Conservation (phyloP, 23 red algal species). For the Gracilaria caudata region DNA sequence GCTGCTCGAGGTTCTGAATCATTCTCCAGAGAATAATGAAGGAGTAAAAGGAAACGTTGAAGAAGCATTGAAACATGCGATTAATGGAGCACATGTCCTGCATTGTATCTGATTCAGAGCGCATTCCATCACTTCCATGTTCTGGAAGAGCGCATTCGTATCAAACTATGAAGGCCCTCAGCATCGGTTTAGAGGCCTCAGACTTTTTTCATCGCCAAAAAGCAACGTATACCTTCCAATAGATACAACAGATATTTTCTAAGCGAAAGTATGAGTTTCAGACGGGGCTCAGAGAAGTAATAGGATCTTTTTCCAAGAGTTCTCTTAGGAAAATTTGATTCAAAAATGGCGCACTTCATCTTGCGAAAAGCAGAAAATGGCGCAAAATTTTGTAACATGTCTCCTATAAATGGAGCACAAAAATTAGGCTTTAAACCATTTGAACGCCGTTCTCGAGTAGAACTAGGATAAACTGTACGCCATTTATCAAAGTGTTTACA, state of each 20-base stretch:
- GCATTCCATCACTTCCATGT: not conserved
- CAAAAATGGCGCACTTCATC: no score
- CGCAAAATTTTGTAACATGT: no score
- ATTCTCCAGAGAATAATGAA: not conserved
- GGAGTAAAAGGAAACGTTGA: not conserved
- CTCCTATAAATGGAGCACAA: no score
- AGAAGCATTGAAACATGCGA: not conserved
- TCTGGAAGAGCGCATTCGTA: conserved; percentile 1
- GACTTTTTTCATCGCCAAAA: not conserved
- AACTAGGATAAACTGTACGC: no score
- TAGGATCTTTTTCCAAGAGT: not conserved
- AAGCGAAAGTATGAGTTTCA: not conserved
- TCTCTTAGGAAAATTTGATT: no score
- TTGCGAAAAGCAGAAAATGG: no score
- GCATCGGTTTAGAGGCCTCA: not conserved
- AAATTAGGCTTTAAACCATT: no score
- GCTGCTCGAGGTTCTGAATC: not conserved
- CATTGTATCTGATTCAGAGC: not conserved
- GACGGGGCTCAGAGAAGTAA: not conserved
- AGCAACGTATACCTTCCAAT: not conserved
- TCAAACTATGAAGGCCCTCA: not conserved
- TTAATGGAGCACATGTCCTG: not conserved
- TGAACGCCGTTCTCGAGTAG: no score
- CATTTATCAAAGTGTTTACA: no score
- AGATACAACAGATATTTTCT: not conserved